Conservation (phyloP, 768 basidiomycete genomes). For the Gymnopilus dilepis region DNA sequence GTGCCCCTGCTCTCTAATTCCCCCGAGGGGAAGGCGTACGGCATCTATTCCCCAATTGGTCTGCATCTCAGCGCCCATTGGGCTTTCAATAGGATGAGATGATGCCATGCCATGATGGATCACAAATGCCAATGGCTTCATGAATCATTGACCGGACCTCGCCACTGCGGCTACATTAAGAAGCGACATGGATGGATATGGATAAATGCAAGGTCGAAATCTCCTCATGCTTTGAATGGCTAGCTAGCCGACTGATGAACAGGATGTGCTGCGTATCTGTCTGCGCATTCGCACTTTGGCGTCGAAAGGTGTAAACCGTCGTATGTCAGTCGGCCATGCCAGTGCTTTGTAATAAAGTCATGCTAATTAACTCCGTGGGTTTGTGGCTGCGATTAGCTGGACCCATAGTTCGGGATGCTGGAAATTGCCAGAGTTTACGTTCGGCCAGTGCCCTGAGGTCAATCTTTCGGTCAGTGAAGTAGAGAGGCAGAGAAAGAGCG, state of each 20-base stretch:
- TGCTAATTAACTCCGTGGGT: not conserved
- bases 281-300: not conserved
- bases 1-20: not conserved
- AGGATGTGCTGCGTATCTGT: conserved; percentile 7
- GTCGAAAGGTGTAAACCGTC: not conserved
- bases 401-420: not conserved
- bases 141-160: not conserved
- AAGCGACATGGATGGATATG: not conserved
- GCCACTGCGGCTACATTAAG: not conserved
- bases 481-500: no score
- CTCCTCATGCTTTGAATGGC: not conserved
- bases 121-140: not conserved
- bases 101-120: conserved; percentile 3
- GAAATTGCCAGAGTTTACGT: no score
- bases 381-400: not conserved
- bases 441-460: no score
- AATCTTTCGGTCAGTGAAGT: no score
- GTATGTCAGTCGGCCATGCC: not conserved
- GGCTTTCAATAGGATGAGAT: not conserved
- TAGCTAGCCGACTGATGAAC: not conserved
- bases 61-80: not conserved
- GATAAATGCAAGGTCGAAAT: conserved; percentile 1
- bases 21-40: not conserved
- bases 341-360: not conserved
- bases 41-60: not conserved